A percentile compares a stretch with the other conserved stretches of the same genome.
phyloP scores from a whole-genome alignment of 495 filamentous ascomycete genomes.

The Recurvomyces mirabilis region DNA sequence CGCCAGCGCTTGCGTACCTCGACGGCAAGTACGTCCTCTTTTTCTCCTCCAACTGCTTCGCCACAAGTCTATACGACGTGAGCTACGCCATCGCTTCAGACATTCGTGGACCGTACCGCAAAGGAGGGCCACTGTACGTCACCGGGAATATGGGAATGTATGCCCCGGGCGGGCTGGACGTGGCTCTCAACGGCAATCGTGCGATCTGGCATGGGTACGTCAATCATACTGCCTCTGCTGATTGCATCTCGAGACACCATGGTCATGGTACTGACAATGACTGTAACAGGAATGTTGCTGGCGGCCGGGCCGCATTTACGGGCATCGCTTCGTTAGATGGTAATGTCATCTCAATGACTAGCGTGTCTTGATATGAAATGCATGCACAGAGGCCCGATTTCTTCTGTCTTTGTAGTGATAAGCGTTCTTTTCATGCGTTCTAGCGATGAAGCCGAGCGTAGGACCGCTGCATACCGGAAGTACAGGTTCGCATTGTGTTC shows the following conservation, averaged over 20 bases:
- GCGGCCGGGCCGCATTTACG: slow-evolving; percentile 5
- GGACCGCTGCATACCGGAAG: too few relatives aligned
- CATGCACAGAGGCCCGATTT: too few relatives aligned
- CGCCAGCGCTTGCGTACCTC: slow-evolving; percentile 40
- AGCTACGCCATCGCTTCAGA: slow-evolving; percentile 16
- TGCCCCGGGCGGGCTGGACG: slow-evolving; percentile 8
- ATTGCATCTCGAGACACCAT: background rate
- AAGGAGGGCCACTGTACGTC: slow-evolving; percentile 9
- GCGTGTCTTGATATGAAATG: background rate
- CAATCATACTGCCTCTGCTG: background rate
- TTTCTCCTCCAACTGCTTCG: slow-evolving; percentile 39
- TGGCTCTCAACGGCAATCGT: slow-evolving; percentile 7
- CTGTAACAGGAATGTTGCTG: background rate
- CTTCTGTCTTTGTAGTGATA: too few relatives aligned
- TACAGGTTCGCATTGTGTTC: too few relatives aligned
- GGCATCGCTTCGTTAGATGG: background rate
- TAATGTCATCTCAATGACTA: slow-evolving; percentile 1
- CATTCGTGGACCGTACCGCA: slow-evolving; percentile 15
- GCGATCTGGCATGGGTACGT: slow-evolving; percentile 14
- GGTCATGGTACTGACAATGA: background rate
- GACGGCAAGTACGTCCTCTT: slow-evolving; percentile 48
- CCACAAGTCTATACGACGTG: slow-evolving; percentile 17
- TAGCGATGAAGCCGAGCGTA: too few relatives aligned
- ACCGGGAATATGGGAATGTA: slow-evolving; percentile 9
- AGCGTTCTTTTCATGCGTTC: too few relatives aligned